Base-by-base conservation (phyloP, 164 flowering plant species). In the Cinnamomum micranthum region DNA sequence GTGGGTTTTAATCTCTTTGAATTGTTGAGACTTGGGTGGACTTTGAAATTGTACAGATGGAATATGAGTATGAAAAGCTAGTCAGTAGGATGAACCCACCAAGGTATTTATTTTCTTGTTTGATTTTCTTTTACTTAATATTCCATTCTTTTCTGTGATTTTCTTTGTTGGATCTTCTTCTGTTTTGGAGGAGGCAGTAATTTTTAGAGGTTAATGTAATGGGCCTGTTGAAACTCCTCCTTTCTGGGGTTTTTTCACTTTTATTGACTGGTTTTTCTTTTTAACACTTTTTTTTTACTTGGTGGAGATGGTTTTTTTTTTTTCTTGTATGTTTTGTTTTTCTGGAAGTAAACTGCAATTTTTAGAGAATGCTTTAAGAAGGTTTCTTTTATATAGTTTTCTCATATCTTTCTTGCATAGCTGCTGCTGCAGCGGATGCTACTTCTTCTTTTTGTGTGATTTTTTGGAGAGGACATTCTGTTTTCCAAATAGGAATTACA, bases 51-150 rank as follows among this genome's bases (percentile, higher is more conserved):
- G 59, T 23, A 60, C 69, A 74, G 31, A 86, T 87, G 87, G 90
- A 85, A 64, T 88, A 87, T 79, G 88, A 83, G 77, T 84, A 77
- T 78, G 86, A 81, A 23, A 87, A 84, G 86, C 83, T 87, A 47
- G 58, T 86, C 60, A 80, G 85, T 79, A 84, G 90, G 78, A 80
- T 86, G 84, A 84, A 86, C 80, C 84, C 90, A 19, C 90, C 90
- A 65, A 84, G 88, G 90, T 87, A 77, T 2, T 62, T 24, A 15
- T 52, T 50, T 50, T 47, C 52, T 47, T 68, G 50, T 22, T 35
- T n/a, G 68, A 13, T 35, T 59, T 20, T 75, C 12, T 63, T 70
- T 47, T 31, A 10, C 47, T 33, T 14, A 17, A 12, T 51, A 10
- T 11, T 2, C 3, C 13, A 23, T 65, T 58, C 23, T 55, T 6